Percentiles rank a stretch among this genome's conserved stretches.
These are phyloP conservation scores for Thelephora terrestris DNA, from an alignment of 1,284 basidiomycete genomes.

Conservation along the genomic window DNA sequence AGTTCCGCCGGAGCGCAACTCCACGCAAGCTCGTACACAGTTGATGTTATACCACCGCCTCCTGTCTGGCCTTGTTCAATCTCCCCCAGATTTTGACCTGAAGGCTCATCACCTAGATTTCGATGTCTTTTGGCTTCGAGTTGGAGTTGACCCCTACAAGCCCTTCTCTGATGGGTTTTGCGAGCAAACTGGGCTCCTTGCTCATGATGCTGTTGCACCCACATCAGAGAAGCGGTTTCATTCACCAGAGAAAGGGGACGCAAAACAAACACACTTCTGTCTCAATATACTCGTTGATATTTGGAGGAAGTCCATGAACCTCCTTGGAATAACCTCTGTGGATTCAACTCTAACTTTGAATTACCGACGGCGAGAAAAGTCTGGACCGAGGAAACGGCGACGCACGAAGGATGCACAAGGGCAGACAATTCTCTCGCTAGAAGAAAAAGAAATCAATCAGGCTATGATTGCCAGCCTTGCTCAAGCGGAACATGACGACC, in stretches of 20 bases:
- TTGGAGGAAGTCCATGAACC: slow-evolving; percentile 23
- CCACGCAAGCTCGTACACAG: slow-evolving; percentile 60
- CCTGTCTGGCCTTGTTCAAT: slow-evolving; percentile 38
- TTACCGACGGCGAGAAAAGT: slow-evolving; percentile 28
- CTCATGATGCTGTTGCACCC: no score
- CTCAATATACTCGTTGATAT: slow-evolving; percentile 23
- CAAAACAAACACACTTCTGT: slow-evolving; percentile 7
- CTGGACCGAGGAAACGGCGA: slow-evolving; percentile 31
- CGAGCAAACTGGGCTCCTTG: slow-evolving; percentile 32
- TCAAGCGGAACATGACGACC: slow-evolving; percentile 7
- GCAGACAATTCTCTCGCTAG: slow-evolving; percentile 23
- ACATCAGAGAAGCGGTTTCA: slow-evolving; percentile 4
- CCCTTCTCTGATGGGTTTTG: slow-evolving; percentile 50
- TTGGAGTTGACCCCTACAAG: slow-evolving; percentile 34
- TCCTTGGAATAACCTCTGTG: slow-evolving; percentile 28
- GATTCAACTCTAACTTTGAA: slow-evolving; percentile 35
- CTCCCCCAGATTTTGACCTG: neutral
- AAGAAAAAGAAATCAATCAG: neutral
- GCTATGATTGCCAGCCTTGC: slow-evolving; percentile 6
- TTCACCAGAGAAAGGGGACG: neutral
- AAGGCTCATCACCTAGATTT: slow-evolving; percentile 38
- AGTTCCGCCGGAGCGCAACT: slow-evolving; percentile 56
- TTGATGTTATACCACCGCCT: slow-evolving; percentile 80
- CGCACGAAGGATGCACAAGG: slow-evolving; percentile 35
- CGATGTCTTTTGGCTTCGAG: slow-evolving; percentile 39